Evolutionary conservation across 495 filamentous ascomycete species (phyloP).

Genomic region (Oleoguttula mirabilis): DNA sequence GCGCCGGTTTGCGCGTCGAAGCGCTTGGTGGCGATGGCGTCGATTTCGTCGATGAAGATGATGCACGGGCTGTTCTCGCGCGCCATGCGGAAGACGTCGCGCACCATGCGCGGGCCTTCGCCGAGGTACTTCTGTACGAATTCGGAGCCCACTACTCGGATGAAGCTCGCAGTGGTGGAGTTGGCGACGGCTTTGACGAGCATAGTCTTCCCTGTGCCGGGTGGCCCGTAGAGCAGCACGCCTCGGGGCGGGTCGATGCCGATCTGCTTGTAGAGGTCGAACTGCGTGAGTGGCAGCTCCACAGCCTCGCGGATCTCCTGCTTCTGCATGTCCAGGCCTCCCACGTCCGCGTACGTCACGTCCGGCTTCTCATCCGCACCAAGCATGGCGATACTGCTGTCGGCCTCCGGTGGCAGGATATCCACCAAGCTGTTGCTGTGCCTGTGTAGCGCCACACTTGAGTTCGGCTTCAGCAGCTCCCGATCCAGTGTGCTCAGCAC

Average conservation of each 20-base stretch:
- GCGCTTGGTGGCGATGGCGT: slow-evolving; percentile 92
- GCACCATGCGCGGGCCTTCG: slow-evolving; percentile 95
- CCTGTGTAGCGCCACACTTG: slow-evolving; percentile 90
- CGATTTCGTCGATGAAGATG: slow-evolving; percentile 99
- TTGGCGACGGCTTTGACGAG: slow-evolving; percentile 92
- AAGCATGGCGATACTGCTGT: slow-evolving; percentile 97
- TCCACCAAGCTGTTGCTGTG: slow-evolving; percentile 98
- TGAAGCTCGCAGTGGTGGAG: slow-evolving; percentile 95
- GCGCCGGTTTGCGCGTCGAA: slow-evolving; percentile 91
- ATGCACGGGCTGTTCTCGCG: slow-evolving; percentile 98
- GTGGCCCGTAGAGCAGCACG: slow-evolving; percentile 91
- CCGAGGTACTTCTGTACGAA: slow-evolving; percentile 99
- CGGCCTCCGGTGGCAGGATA: slow-evolving; percentile 92
- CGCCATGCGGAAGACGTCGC: slow-evolving; percentile 98
- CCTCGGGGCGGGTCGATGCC: slow-evolving; percentile 98
- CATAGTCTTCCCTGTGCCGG: slow-evolving; percentile 94
- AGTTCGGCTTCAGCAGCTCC: slow-evolving; percentile 92
- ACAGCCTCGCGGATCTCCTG: slow-evolving; percentile 97
- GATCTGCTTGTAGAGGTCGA: slow-evolving; percentile 96
- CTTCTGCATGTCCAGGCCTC: slow-evolving; percentile 98
- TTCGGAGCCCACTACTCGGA: slow-evolving; percentile 90
- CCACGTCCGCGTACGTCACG: slow-evolving; percentile 95
- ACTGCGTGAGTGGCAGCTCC: slow-evolving; percentile 89
- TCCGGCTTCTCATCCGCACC: slow-evolving; percentile 94
- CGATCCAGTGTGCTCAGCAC: slow-evolving; percentile 97